Base-by-base conservation (phyloP, 257 asterid species). In the Lycium barbarum region DNA sequence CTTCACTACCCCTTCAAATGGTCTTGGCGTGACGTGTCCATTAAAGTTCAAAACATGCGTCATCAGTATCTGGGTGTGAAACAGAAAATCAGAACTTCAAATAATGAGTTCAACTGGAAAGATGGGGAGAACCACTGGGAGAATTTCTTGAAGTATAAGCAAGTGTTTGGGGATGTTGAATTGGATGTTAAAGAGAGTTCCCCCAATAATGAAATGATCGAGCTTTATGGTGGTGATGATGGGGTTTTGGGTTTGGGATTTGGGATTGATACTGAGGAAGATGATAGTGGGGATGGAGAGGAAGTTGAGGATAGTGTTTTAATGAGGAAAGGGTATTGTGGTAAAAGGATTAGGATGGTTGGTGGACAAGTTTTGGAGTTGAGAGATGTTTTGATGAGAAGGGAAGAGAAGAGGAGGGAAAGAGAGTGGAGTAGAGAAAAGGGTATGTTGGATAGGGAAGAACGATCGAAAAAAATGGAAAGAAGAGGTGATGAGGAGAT, bases 21-120 rank as follows among this genome's bases (percentile, higher is more conserved):
- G 99, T 89, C 97, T 10, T 96, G 99, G 99, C 98, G 98, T 73
- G 99, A 96, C 66, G 97, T 96, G 20, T 95, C 98, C 14, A 93
- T 95, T 86, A 96, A 95, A 83, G 97, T 96, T 13, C 98, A 96
- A 88, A 96, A 96, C 90, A 96, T 96, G 99, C 96, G 98, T 73
- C 99, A 96, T 85, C 99, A 95, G 92, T 96, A 96, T 71, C 86
- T 96, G 83, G 98, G 98, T 10, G 99, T 96, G 58, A 96, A 96
- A 90, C 98, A 95, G 88, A 96, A 96, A 91, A 96, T 96, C 88
- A 85, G 97, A 84, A 85, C 87, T 40, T 89, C 95, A 18, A 80
- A 74, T 84, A 86, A 83, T 81, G 93, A 93, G 61, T 96, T 95
- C 90, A 92, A 92, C 63, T 96, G 99, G 99, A 90, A 82, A 3